These are phyloP conservation scores for Syzygium oleosum DNA, from an alignment of 345 rosid species.

Conservation along the genomic window DNA sequence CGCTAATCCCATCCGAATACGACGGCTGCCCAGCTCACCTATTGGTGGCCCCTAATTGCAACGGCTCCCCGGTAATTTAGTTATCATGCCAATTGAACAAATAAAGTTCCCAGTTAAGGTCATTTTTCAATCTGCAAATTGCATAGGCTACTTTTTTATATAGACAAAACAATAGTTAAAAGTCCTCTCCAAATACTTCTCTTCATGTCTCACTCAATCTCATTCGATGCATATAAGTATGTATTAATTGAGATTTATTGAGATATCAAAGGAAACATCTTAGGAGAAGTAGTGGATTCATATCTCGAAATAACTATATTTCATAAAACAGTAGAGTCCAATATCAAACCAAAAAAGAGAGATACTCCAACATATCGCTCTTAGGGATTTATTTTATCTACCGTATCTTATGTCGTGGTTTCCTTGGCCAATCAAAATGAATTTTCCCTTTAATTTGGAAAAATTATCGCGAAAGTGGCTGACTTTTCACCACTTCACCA, in stretches of 20 bases:
- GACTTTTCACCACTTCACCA: neutral
- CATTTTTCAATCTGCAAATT: neutral
- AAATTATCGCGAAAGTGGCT: neutral
- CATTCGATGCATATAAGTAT: too few species aligned
- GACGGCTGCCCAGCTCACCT: neutral
- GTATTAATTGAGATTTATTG: too few species aligned
- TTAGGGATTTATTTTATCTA: neutral
- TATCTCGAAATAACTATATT: neutral
- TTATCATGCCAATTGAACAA: neutral
- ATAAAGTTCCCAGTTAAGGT: neutral
- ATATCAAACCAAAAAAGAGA: neutral
- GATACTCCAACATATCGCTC: neutral
- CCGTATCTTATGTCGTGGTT: neutral
- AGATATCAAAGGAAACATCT: too few species aligned
- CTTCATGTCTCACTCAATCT: too few species aligned
- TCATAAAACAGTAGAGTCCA: accelerated
- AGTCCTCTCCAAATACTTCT: accelerated
- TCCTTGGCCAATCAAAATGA: neutral
- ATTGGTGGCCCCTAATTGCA: neutral
- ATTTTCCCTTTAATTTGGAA: neutral
- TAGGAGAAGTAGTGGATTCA: neutral
- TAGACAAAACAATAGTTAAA: neutral
- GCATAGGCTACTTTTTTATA: neutral
- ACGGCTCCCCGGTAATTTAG: neutral
- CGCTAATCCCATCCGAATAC: too few species aligned